Evolutionary conservation across 352 stramenopile species (phyloP).

Genomic region (Phytophthora pistaciae): DNA sequence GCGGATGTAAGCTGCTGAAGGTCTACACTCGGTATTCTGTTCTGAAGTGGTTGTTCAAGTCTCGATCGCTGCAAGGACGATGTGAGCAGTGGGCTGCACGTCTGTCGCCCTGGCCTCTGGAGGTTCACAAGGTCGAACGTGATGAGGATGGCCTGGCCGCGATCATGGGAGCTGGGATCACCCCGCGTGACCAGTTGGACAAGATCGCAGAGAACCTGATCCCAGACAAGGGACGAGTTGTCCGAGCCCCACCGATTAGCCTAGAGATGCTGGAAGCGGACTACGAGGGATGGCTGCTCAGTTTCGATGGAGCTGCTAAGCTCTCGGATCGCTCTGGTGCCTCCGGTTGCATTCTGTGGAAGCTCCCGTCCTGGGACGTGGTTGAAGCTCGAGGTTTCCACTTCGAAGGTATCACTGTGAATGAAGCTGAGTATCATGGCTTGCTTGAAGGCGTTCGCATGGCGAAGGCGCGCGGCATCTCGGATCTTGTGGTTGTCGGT

Average conservation of each 20-base stretch:
- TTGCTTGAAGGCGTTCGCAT: not conserved
- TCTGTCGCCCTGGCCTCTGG: not conserved
- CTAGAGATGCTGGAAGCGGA: not conserved
- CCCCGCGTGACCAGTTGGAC: constrained; percentile 1
- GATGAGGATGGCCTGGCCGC: constrained; percentile 10
- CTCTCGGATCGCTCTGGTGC: not conserved
- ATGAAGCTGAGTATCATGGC: constrained; percentile 10
- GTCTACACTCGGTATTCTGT: constrained; percentile 15
- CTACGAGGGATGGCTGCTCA: constrained; percentile 8
- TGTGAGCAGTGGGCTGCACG: constrained; percentile 7
- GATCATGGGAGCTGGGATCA: constrained; percentile 14
- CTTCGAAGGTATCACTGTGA: not conserved
- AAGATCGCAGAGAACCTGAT: constrained; percentile 11
- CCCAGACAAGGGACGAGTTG: not conserved
- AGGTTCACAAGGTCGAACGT: constrained; percentile 1
- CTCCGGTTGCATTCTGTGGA: constrained; percentile 4
- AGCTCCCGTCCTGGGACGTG: constrained; percentile 3
- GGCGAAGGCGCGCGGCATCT: not conserved
- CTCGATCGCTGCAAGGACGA: not conserved
- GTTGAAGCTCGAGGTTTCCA: constrained; percentile 2
- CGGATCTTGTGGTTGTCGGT: not conserved
- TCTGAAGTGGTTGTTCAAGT: constrained; percentile 8
- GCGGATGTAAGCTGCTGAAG: not conserved
- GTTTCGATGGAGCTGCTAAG: constrained; percentile 14
- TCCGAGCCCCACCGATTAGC: constrained; percentile 11